Conservation (phyloP, 495 filamentous ascomycete species). For the Bryoglossum gracile region DNA sequence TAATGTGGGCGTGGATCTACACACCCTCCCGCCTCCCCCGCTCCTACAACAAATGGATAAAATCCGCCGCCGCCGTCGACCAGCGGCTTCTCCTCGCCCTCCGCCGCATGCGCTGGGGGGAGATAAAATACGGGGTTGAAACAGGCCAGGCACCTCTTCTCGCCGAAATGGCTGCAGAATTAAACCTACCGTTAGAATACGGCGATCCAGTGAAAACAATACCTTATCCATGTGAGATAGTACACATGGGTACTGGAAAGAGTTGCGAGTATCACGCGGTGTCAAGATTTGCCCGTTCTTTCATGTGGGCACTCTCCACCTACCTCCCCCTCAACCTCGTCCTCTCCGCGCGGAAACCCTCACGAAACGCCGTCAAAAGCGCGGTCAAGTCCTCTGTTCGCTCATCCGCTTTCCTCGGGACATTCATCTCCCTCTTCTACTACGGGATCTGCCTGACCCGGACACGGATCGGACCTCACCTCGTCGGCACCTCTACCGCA, state of each 20-base stretch:
- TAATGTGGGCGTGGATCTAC: conserved; percentile 91
- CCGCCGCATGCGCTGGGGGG: conserved; percentile 53
- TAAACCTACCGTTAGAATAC: conserved; percentile 59
- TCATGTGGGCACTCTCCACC: conserved; percentile 67
- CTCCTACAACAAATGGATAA: conserved; percentile 83
- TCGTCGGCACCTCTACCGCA: conserved; percentile 46
- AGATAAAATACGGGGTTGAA: conserved; percentile 69
- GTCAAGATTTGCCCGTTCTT: conserved; percentile 61
- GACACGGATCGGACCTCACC: conserved; percentile 66
- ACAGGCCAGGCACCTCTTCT: conserved; percentile 68
- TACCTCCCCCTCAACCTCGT: conserved; percentile 74
- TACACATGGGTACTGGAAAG: conserved; percentile 73
- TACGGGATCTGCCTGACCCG: conserved; percentile 81
- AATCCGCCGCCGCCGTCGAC: conserved; percentile 72
- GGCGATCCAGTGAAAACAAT: conserved; percentile 67
- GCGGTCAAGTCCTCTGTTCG: conserved; percentile 56
- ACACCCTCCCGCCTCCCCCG: conserved; percentile 57
- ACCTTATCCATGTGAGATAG: conserved; percentile 81
- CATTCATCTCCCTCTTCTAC: conserved; percentile 79
- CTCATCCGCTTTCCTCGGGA: conserved; percentile 75
- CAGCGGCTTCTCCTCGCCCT: conserved; percentile 67
- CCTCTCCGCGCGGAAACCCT: conserved; percentile 51
- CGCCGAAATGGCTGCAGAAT: conserved; percentile 67
- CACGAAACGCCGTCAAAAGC: conserved; percentile 30
- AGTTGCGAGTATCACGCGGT: conserved; percentile 75